Evolutionary conservation across 352 stramenopile species (phyloP).

Genomic region (Phytophthora megakarya): DNA sequence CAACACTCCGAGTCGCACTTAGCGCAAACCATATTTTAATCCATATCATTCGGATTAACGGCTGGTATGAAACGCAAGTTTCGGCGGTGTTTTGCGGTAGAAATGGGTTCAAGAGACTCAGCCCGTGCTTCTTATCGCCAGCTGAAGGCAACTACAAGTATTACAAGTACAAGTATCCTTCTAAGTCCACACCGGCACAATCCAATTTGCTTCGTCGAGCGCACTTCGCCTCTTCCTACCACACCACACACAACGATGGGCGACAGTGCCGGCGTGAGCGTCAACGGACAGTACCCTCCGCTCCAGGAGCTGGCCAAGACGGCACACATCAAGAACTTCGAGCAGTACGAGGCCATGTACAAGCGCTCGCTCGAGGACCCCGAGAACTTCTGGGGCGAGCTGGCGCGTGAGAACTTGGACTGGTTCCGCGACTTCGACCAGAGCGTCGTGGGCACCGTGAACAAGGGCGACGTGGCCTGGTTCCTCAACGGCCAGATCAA

Average conservation of each 20-base stretch:
- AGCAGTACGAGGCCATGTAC: slow-evolving; percentile 88
- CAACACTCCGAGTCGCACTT: slow-evolving; percentile 26
- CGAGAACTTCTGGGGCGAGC: slow-evolving; percentile 91
- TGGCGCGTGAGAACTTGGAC: slow-evolving; percentile 88
- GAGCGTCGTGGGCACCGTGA: slow-evolving; percentile 84
- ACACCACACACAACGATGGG: slow-evolving; percentile 19
- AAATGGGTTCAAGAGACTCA: slow-evolving; percentile 24
- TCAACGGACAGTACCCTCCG: slow-evolving; percentile 32
- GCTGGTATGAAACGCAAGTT: slow-evolving; percentile 34
- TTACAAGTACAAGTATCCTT: slow-evolving; percentile 10
- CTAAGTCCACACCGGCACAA: slow-evolving; percentile 14
- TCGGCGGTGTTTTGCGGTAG: slow-evolving; percentile 1
- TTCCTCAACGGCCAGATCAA: slow-evolving; percentile 97
- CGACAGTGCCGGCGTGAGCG: slow-evolving; percentile 35
- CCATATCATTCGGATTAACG: neutral
- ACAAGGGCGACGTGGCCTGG: slow-evolving; percentile 92
- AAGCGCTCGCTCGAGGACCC: slow-evolving; percentile 88
- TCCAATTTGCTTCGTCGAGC: slow-evolving; percentile 22
- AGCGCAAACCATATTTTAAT: slow-evolving; percentile 1
- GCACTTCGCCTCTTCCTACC: slow-evolving; percentile 1
- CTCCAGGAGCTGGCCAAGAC: slow-evolving; percentile 48
- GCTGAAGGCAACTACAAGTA: neutral
- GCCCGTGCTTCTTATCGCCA: slow-evolving; percentile 8
- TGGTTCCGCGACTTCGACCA: slow-evolving; percentile 96
- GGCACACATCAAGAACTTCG: slow-evolving; percentile 73